Evolutionary conservation across 495 filamentous ascomycete species (phyloP), one percentile per base, ranked within the genome.

Genomic region (Clavariopsis aquatica): DNA sequence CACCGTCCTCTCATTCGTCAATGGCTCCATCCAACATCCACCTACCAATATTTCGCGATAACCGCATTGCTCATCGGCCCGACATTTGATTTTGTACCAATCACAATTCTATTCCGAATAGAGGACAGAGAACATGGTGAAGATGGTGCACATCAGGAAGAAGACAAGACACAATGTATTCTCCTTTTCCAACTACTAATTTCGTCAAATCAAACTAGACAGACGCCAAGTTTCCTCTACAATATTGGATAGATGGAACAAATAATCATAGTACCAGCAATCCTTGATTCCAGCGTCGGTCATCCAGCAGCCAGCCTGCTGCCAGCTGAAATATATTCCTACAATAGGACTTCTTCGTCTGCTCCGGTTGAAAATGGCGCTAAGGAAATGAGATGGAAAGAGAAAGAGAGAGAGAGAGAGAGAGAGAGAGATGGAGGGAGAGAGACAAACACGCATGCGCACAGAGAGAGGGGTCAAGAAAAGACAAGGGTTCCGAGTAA

Each of bases 151-250:
- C 12, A 34, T 34, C 31, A 5, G 31, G 31, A 34, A 34, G 31
- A 34, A 34, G 6, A 34, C 31, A 34, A 34, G 31, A n/a, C 31
- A 34, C 31, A 34, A 34, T 43, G 38, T 9, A 43, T 43, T 43
- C 38, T 7, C 2, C 15, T 43, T 7, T 43, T 43, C 38, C 38
- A 43, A 43, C n/a, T 43, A 43, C 12, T 17, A 43, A 17, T 43
- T 17, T 9, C 9, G 6, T 17, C 38, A 6, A 43, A 6, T 34
- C 6, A 53, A 63, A 45, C 58, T 28, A 49, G 59, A 68, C 57
- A 55, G 59, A 59, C 63, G 65, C 51, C n/a, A n/a, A n/a, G 52
- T 63, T 45, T 60, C 47, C 65, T 49, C 60, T 54, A 34, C 31
- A 63, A 45, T 64, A 64, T 60, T 64, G 38, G n/a, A 43, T 43